Evolutionary conservation across 2,329 filamentous ascomycete genomes (phyloP).

Genomic region (Byssothecium circinans): DNA sequence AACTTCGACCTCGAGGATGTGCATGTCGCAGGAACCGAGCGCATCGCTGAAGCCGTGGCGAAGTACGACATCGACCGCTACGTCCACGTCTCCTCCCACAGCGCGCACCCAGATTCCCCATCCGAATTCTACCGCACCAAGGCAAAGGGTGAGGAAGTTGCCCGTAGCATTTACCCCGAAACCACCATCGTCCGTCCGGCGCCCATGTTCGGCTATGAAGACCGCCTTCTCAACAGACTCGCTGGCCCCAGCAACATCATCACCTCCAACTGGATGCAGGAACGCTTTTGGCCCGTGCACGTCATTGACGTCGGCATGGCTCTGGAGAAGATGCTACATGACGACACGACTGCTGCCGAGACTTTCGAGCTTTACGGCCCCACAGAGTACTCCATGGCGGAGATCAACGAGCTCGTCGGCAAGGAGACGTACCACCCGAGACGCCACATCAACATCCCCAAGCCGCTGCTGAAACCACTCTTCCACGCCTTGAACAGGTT

Average conservation of each 20-base stretch:
- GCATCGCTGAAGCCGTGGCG: conserved; percentile 89
- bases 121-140: conserved; percentile 94
- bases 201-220: conserved; percentile 93
- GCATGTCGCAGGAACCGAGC: conserved; percentile 86
- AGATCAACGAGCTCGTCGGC: conserved; percentile 87
- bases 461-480: conserved; percentile 73
- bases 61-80: conserved; percentile 98
- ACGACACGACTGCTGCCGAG: conserved; percentile 85
- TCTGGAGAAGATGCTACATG: conserved; percentile 85
- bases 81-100: conserved; percentile 96
- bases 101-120: conserved; percentile 74
- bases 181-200: conserved; percentile 95
- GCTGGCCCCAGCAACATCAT: conserved; percentile 79
- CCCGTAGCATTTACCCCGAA: conserved; percentile 88
- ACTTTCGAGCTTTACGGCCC: conserved; percentile 95
- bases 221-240: conserved; percentile 84
- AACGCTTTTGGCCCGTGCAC: conserved; percentile 90
- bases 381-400: conserved; percentile 83
- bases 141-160: conserved; percentile 81
- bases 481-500: conserved; percentile 75
- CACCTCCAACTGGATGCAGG: conserved; percentile 90
- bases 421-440: conserved; percentile 88
- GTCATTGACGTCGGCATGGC: conserved; percentile 87
- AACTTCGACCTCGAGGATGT: conserved; percentile 94
- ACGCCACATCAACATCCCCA: conserved; percentile 89